Conservation (phyloP, 2,329 filamentous ascomycete genomes). For the Mycosphaerella sp. region DNA sequence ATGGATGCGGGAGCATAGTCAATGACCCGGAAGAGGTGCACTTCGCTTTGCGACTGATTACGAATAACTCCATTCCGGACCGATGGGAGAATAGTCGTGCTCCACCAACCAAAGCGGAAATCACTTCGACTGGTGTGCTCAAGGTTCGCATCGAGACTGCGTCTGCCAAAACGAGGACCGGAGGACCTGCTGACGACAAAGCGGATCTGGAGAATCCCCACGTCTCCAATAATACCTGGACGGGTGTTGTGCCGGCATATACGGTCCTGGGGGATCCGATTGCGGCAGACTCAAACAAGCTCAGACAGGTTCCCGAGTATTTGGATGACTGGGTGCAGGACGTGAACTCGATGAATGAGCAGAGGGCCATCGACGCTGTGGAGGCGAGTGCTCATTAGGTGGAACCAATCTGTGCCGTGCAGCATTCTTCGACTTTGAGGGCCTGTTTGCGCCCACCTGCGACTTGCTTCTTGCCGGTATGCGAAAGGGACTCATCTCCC, state of each 20-base stretch:
- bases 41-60: conserved; percentile 73
- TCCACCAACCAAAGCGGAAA: conserved; percentile 66
- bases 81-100: conserved; percentile 64
- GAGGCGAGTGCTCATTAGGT: conserved; percentile 16
- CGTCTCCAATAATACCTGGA: conserved; percentile 49
- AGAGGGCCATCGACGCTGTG: conserved; percentile 31
- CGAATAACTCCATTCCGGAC: conserved; percentile 61
- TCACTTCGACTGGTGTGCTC: conserved; percentile 67
- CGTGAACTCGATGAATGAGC: conserved; percentile 39
- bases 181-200: conserved; percentile 56
- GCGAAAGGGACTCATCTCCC: conserved; percentile 20
- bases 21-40: conserved; percentile 67
- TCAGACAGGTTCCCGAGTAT: conserved; percentile 56
- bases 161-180: conserved; percentile 67
- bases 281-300: conserved; percentile 52
- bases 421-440: background rate
- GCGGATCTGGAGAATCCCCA: conserved; percentile 48
- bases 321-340: conserved; percentile 49
- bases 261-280: conserved; percentile 58
- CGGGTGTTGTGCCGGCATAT: conserved; percentile 59
- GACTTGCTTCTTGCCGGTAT: background rate
- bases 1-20: conserved; percentile 65
- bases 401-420: background rate
- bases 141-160: conserved; percentile 62
- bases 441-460: background rate